Conservation (phyloP, 768 basidiomycete species). For the Imleria badia region DNA sequence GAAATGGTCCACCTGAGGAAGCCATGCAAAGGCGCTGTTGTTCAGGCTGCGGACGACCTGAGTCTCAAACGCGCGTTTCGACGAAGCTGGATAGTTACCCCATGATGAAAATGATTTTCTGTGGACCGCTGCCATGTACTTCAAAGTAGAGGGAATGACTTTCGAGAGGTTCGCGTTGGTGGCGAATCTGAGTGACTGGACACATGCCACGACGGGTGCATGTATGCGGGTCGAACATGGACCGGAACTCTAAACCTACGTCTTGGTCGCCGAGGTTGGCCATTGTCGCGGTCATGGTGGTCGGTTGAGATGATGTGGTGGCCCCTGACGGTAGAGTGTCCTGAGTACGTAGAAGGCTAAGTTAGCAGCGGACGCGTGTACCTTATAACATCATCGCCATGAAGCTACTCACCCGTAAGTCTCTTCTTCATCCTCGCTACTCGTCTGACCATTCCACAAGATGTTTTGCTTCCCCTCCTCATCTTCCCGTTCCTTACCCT, state of each 20-base stretch:
- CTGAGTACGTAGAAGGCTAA: too few relatives aligned
- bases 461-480: slow-evolving; percentile 16
- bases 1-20: slow-evolving; percentile 64
- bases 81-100: slow-evolving; percentile 40
- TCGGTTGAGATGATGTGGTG: too few relatives aligned
- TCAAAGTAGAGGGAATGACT: slow-evolving; percentile 80
- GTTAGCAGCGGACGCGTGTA: too few relatives aligned
- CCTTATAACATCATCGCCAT: too few relatives aligned
- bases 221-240: slow-evolving; percentile 60
- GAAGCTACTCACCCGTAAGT: slow-evolving; percentile 4
- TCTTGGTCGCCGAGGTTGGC: slow-evolving; percentile 10
- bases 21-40: slow-evolving; percentile 63
- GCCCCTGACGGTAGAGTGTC: too few relatives aligned
- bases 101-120: slow-evolving; percentile 77
- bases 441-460: slow-evolving; percentile 5
- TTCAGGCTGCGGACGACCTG: slow-evolving; percentile 47
- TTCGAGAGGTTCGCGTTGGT: slow-evolving; percentile 49
- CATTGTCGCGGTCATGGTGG: slow-evolving; percentile 2
- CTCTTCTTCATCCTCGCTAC: not conserved
- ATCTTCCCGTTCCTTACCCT: slow-evolving; percentile 18
- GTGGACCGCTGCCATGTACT: slow-evolving; percentile 65
- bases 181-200: slow-evolving; percentile 56
- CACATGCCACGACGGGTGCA: slow-evolving; percentile 74
- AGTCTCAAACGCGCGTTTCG: not conserved
- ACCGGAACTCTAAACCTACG: slow-evolving; percentile 27